Evolutionary conservation across 805 yeast species (phyloP).

Genomic region (Pichia californica): DNA sequence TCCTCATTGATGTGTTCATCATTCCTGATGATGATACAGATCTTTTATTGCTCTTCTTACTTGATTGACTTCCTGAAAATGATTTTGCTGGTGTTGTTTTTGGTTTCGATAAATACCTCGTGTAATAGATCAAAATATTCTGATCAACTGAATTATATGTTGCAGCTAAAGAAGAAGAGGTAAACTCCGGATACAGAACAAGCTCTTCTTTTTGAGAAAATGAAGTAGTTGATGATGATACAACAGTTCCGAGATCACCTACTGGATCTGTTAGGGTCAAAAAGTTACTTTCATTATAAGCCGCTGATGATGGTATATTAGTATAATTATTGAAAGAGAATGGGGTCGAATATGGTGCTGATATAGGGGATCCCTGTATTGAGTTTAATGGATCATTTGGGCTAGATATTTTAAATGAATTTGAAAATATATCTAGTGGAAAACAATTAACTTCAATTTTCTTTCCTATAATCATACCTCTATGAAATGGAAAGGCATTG

Average conservation of each 20-base stretch:
- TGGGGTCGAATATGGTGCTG: background rate
- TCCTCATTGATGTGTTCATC: conserved; percentile 33
- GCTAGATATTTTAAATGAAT: background rate
- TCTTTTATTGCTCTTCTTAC: conserved; percentile 22
- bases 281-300: conserved; percentile 32
- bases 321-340: background rate
- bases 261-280: conserved; percentile 70
- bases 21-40: conserved; percentile 22
- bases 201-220: conserved; percentile 54
- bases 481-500: conserved; percentile 55
- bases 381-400: background rate
- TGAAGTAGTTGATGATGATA: conserved; percentile 63
- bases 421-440: background rate
- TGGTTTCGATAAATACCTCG: conserved; percentile 34
- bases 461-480: conserved; percentile 49
- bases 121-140: conserved; percentile 48
- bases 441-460: conserved; percentile 16
- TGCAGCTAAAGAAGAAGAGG: conserved; percentile 42
- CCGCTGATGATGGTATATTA: conserved; percentile 7
- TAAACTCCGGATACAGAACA: conserved; percentile 43
- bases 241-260: conserved; percentile 64
- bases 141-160: conserved; percentile 46
- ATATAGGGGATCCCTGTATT: conserved; percentile 1
- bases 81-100: conserved; percentile 14
- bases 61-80: conserved; percentile 12